Evolutionary conservation across 2,329 filamentous ascomycete species (phyloP), one percentile per base, ranked within the genome.

Genomic region (Fusarium sp.): DNA sequence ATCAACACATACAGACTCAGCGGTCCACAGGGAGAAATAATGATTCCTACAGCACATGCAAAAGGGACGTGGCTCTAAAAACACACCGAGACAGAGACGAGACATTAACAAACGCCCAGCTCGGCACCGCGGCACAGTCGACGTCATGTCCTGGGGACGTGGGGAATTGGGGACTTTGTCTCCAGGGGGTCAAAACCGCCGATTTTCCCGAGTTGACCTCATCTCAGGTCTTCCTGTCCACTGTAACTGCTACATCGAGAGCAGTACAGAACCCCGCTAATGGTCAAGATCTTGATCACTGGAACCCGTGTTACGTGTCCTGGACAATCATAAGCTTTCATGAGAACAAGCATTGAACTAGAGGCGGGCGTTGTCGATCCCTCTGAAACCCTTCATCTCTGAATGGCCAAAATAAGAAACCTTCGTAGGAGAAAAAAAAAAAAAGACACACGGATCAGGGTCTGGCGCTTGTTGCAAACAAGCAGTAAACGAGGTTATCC

Each of bases 81-180:
- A 41, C n/a, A 46, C 27, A 52, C 65, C 42, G 44, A 57, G 56
- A 71, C 69, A 64, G 38, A 73, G 47, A 58, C 54, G 60, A 55
- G 58, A 61, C 45, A 67, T 60, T 56, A 67, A 45, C 49, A 56
- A 44, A 59, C 64, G 47, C 57, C 64, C 70, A 70, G 62, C 70
- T 74, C 75, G 75, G 75, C 70, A 76, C 39, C 65, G 38, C 75
- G 75, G 75, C 75, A 77, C 75, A 73, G 50, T 54, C 75, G 68
- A 77, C 75, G 75, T 77, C 75, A 77, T 76, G 59, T 58, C 42
- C 41, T 67, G 55, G 64, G 65, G 55, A 67, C 61, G 71, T 73
- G 73, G 73, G 70, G 75, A 76, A 75, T 74, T 62, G 63, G 62
- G 62, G 68, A 60, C 22, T 31, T 63, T 52, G 52, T 49, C 53